A percentile compares a stretch with the other conserved stretches of the same genome.
phyloP scores from a whole-genome alignment of 2,329 filamentous ascomycete species.

The Daldinia sp. region DNA sequence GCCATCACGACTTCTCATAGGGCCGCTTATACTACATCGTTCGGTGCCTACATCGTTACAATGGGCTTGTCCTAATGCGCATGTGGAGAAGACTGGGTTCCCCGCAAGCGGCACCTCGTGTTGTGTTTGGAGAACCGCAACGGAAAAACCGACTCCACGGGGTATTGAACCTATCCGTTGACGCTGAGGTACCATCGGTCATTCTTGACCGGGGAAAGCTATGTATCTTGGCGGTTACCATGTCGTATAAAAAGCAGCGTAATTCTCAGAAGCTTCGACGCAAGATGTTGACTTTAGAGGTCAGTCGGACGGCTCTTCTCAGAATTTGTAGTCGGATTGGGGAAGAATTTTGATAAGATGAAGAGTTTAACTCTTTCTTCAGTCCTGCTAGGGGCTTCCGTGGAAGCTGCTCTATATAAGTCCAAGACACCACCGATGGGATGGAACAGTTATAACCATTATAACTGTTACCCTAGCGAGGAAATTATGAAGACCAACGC shows the following conservation, averaged over 20 bases:
- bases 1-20: slow-evolving; percentile 21
- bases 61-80: slow-evolving; percentile 11
- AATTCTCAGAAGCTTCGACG: not conserved
- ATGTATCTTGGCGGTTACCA: slow-evolving; percentile 6
- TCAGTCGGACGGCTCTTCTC: not conserved
- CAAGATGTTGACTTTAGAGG: not conserved
- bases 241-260: slow-evolving; percentile 20
- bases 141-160: slow-evolving; percentile 20
- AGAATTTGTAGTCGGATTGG: not conserved
- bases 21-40: slow-evolving; percentile 30
- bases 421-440: slow-evolving; percentile 59
- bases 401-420: slow-evolving; percentile 41
- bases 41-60: slow-evolving; percentile 10
- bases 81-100: slow-evolving; percentile 35
- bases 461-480: slow-evolving; percentile 63
- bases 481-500: slow-evolving; percentile 64
- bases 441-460: slow-evolving; percentile 72
- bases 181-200: slow-evolving; percentile 13
- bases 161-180: slow-evolving; percentile 10
- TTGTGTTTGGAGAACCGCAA: slow-evolving; percentile 13
- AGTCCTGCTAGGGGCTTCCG: slow-evolving; percentile 30
- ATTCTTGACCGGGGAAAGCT: slow-evolving; percentile 15
- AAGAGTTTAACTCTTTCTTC: slow-evolving; percentile 14
- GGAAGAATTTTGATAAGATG: slow-evolving; percentile 13
- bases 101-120: slow-evolving; percentile 29